Base-by-base conservation (phyloP, 1,284 basidiomycete genomes). In the Cryptococcus neoformans region DNA sequence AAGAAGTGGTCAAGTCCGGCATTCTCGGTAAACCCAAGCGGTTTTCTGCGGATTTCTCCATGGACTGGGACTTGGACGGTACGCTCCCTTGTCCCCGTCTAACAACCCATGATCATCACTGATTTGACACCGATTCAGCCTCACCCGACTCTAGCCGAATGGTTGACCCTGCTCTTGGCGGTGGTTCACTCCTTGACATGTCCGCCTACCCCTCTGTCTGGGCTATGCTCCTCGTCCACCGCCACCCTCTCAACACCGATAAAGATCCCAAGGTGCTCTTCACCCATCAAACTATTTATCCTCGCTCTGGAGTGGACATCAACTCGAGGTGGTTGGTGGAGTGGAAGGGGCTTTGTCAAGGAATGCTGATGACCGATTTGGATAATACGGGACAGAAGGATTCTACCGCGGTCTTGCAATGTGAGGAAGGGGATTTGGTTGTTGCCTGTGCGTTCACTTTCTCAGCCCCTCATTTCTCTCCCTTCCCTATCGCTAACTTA, bases 131-230 rank as follows among this genome's bases (percentile, higher is more conserved):
- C 47, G 17, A 41, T 41, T 8, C 7, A 53, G 49, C 46, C 17
- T 14, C 53, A 14, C 40, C 44, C 14, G 47, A 54, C 36, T 49
- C 40, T 1, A 86, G 91, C 76, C 78, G 90, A 37, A 86, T 92
- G 57, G 76, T 90, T 59, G 84, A 90, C 63, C 90, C 91, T 2
- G 73, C 77, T 12, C 80, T 92, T 1, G 91, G 88, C 16, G 90
- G 91, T 12, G 90, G 90, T 0, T 89, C 87, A 7, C 71, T 95
- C 40, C 83, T 95, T 44, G 92, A 95, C 73, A 81, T 92, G 62
- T 89, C 89, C 0, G 88, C 90, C 11, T 92, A 92, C 75, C 89
- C 89, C 2, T 80, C 90, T 59, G 80, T 92, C 62, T 91, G 90
- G 89, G 86, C 88, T 6, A 87, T 90, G 69, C 80, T 90, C 36